Percentiles rank a stretch among this genome's conserved stretches.
Conservation (phyloP, 2,329 filamentous ascomycete species). For the Graphiopsis chlorocephala region DNA sequence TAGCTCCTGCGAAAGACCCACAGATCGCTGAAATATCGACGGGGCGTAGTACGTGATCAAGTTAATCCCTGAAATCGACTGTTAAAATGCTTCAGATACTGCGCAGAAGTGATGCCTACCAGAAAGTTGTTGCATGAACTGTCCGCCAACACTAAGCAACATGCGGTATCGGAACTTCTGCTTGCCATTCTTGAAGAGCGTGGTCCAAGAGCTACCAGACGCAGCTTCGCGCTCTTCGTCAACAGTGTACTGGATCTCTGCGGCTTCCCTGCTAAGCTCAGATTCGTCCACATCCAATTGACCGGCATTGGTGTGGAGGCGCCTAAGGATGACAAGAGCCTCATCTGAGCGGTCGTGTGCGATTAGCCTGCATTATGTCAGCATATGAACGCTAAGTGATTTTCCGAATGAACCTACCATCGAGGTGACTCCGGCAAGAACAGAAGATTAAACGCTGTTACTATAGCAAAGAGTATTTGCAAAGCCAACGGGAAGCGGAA, state of each 20-base stretch:
- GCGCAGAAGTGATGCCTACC: not conserved
- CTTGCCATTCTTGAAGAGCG: conserved; percentile 43
- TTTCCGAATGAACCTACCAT: conserved; percentile 26
- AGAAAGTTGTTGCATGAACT: conserved; percentile 47
- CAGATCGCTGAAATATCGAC: conserved; percentile 45
- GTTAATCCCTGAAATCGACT: conserved; percentile 26
- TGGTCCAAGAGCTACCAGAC: conserved; percentile 28
- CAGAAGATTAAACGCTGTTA: conserved; percentile 32
- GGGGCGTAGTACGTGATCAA: conserved; percentile 42
- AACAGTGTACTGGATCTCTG: conserved; percentile 41
- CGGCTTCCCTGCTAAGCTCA: conserved; percentile 28
- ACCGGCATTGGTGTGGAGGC: conserved; percentile 28
- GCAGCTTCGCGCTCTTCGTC: conserved; percentile 42
- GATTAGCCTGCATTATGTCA: conserved; percentile 22
- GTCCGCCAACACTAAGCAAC: conserved; percentile 43
- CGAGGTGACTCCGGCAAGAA: conserved; percentile 40
- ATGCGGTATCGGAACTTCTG: conserved; percentile 43
- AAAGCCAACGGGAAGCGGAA: conserved; percentile 45
- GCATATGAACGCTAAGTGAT: not conserved
- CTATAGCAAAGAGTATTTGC: conserved; percentile 42
- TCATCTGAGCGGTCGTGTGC: conserved; percentile 28
- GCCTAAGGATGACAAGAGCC: conserved; percentile 30
- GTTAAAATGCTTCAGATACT: not conserved
- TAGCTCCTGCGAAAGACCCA: conserved; percentile 45
- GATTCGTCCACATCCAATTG: conserved; percentile 15